These are phyloP conservation scores for Maudiozyma humilis DNA, from an alignment of 1,139 yeast species.

Conservation along the genomic window DNA sequence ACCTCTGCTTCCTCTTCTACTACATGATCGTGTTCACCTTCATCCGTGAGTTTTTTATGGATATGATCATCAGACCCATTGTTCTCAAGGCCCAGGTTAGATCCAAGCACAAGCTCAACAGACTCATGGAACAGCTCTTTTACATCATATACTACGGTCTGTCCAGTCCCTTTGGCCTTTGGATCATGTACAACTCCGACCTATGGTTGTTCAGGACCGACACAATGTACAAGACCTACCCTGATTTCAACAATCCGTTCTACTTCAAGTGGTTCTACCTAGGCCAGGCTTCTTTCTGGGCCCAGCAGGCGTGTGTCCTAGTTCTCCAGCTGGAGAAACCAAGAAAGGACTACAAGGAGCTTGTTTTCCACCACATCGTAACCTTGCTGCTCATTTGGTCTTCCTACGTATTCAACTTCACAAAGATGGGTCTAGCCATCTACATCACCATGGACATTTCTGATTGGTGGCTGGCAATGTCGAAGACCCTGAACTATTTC, in stretches of 20 bases:
- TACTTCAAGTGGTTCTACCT: conserved; percentile 75
- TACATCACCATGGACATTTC: conserved; percentile 94
- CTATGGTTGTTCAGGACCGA: conserved; percentile 84
- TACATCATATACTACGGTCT: conserved; percentile 72
- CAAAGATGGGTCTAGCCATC: conserved; percentile 88
- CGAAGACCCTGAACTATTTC: conserved; percentile 78
- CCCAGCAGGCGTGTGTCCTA: conserved; percentile 82
- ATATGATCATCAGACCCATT: conserved; percentile 63
- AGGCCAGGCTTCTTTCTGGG: conserved; percentile 95
- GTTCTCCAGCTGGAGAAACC: conserved; percentile 86
- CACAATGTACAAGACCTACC: conserved; percentile 70
- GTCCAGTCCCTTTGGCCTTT: conserved; percentile 80
- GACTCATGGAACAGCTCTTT: conserved; percentile 92
- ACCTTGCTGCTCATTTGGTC: conserved; percentile 82
- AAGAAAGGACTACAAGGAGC: conserved; percentile 83
- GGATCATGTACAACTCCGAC: conserved; percentile 76
- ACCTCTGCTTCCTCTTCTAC: conserved; percentile 68
- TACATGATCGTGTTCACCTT: conserved; percentile 86
- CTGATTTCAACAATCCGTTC: conserved; percentile 68
- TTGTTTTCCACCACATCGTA: conserved; percentile 86
- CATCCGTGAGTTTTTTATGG: conserved; percentile 85
- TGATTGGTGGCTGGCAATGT: conserved; percentile 76
- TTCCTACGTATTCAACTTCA: conserved; percentile 92
- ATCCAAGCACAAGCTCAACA: conserved; percentile 51
- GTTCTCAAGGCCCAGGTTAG: conserved; percentile 49